A percentile compares a stretch with the other conserved stretches of the same genome.
Evolutionary conservation across 2,329 filamentous ascomycete genomes (phyloP).

Genomic region (Trichoderma cornu-damae): DNA sequence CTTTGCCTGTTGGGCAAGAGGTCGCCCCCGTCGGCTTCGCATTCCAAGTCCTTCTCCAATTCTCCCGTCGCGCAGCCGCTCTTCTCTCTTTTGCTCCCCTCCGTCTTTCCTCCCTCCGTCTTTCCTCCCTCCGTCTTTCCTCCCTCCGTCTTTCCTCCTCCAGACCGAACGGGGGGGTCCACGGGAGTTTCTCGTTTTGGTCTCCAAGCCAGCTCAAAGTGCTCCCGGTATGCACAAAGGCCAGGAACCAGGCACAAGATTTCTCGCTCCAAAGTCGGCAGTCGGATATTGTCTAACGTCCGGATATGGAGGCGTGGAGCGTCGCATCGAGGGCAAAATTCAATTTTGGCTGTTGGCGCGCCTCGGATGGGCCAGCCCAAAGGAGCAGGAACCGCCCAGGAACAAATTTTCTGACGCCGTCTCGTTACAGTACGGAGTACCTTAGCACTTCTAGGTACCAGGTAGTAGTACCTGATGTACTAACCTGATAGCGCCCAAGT

Average conservation of each 20-base stretch:
- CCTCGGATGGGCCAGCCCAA: slow-evolving; percentile 13
- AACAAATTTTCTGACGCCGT: not conserved
- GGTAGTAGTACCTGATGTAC: not conserved
- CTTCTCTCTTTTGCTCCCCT: no score
- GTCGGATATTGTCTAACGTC: slow-evolving; percentile 3
- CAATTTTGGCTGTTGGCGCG: not conserved
- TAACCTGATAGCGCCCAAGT: no score
- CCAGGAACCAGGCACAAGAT: slow-evolving; percentile 18
- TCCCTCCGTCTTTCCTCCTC: not conserved
- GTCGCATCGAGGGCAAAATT: slow-evolving; percentile 1
- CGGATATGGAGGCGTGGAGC: not conserved
- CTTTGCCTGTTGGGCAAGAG: not conserved
- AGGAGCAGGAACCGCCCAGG: slow-evolving; percentile 15
- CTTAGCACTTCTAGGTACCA: not conserved
- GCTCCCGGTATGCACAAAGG: not conserved
- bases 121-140: no score
- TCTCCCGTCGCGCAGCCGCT: not conserved
- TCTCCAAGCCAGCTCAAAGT: not conserved
- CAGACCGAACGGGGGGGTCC: not conserved
- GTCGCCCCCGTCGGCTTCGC: not conserved
- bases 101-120: no score
- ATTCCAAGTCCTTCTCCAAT: not conserved
- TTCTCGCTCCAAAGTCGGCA: not conserved
- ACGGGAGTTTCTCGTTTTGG: not conserved
- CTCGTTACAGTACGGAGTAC: not conserved